These are phyloP conservation scores for Thielaviopsis cerberus DNA, from an alignment of 2,329 filamentous ascomycete genomes.

Conservation along the genomic window DNA sequence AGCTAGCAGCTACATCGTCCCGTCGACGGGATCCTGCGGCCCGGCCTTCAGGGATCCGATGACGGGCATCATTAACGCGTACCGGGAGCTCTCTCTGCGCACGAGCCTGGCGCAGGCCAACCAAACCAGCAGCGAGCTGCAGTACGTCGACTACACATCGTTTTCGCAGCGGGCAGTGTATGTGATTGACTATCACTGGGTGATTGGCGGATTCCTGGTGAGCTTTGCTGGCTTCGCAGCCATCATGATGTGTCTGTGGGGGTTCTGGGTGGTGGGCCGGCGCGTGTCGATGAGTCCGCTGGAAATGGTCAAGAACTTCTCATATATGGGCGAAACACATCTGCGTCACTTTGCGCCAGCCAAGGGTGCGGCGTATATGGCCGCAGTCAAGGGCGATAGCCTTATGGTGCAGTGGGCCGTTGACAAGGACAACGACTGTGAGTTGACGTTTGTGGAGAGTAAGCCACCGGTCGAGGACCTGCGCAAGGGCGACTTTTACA, in stretches of 20 bases:
- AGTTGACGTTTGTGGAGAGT: slow-evolving; percentile 11
- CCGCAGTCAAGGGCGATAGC: slow-evolving; percentile 2
- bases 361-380: slow-evolving; percentile 7
- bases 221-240: slow-evolving; percentile 3
- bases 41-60: slow-evolving; percentile 10
- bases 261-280: slow-evolving; percentile 10
- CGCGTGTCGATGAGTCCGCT: slow-evolving; percentile 9
- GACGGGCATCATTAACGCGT: slow-evolving; percentile 8
- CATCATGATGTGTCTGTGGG: slow-evolving; percentile 8
- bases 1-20: slow-evolving; percentile 9
- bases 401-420: slow-evolving; percentile 10
- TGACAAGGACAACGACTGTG: slow-evolving; percentile 8
- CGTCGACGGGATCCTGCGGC: slow-evolving; percentile 3
- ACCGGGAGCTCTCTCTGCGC: slow-evolving; percentile 8
- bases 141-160: slow-evolving; percentile 9
- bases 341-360: slow-evolving; percentile 9
- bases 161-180: slow-evolving; percentile 10
- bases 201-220: slow-evolving; percentile 6
- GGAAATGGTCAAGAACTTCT: slow-evolving; percentile 10
- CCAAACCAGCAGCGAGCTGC: background rate
- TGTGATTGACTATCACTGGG: slow-evolving; percentile 10
- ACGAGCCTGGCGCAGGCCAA: slow-evolving; percentile 6
- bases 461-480: slow-evolving; percentile 4
- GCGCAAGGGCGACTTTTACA: slow-evolving; percentile 8
- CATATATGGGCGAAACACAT: slow-evolving; percentile 7